Percentiles rank a stretch among this genome's conserved stretches.
Evolutionary conservation across 352 stramenopile species (phyloP).

Genomic region (Phytophthora lateralis): DNA sequence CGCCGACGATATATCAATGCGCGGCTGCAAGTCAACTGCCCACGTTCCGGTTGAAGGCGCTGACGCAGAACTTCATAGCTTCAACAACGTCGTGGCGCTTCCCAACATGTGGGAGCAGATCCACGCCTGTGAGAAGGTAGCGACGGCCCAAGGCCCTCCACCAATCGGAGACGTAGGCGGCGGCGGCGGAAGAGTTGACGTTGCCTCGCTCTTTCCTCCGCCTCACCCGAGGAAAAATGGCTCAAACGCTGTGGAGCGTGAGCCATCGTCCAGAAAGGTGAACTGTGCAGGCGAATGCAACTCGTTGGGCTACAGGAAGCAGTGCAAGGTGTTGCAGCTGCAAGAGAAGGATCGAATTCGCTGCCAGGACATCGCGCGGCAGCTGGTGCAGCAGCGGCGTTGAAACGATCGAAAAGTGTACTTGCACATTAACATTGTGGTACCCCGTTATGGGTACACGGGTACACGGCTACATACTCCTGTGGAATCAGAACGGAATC

Average conservation of each 20-base stretch:
- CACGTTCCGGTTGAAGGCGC: constrained; percentile 35
- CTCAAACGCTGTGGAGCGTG: constrained; percentile 7
- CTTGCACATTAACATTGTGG: too few relatives aligned
- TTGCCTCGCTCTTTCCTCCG: constrained; percentile 29
- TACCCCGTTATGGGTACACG: too few relatives aligned
- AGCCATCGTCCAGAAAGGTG: constrained; percentile 19
- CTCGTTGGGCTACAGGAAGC: constrained; percentile 32
- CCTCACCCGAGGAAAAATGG: constrained; percentile 16
- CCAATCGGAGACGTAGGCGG: constrained; percentile 10
- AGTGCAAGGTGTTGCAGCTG: constrained; percentile 61
- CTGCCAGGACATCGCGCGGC: constrained; percentile 51
- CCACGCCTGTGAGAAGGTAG: constrained; percentile 22
- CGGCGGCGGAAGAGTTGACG: constrained; percentile 26
- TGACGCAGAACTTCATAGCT: constrained; percentile 14
- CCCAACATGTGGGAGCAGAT: constrained; percentile 52
- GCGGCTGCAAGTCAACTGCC: constrained; percentile 49
- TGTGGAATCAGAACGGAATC: too few relatives aligned
- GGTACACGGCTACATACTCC: too few relatives aligned
- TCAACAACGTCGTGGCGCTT: constrained; percentile 32
- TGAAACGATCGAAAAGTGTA: too few relatives aligned
- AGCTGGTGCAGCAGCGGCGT: constrained; percentile 46
- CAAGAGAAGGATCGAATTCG: constrained; percentile 71
- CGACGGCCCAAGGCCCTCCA: constrained; percentile 19
- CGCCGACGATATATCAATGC: constrained; percentile 44
- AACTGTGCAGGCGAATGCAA: constrained; percentile 11